These are phyloP conservation scores for Przewalskia tangutica DNA, from an alignment of 257 asterid species.

Conservation along the genomic window DNA sequence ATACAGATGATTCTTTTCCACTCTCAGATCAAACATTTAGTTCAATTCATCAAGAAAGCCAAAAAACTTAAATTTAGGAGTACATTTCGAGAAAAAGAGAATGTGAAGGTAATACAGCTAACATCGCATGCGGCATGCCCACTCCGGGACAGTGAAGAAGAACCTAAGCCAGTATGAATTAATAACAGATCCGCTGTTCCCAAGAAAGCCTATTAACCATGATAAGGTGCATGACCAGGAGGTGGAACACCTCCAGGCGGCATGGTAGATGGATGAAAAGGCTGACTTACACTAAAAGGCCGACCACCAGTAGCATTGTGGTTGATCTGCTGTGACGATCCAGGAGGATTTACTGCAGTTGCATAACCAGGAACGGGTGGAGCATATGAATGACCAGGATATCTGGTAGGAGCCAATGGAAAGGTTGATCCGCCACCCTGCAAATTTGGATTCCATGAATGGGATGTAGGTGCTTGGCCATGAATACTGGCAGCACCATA, in stretches of 20 bases:
- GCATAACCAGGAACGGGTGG: conserved; percentile 31
- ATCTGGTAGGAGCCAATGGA: conserved; percentile 24
- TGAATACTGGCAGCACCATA: conserved; percentile 20
- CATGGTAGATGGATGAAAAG: conserved; percentile 23
- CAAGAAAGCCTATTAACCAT: conserved; percentile 6
- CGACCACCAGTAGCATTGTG: conserved; percentile 12
- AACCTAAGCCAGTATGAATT: background rate
- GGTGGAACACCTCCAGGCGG: background rate
- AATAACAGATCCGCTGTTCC: background rate
- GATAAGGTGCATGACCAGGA: conserved; percentile 22
- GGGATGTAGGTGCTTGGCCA: conserved; percentile 23
- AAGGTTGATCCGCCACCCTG: conserved; percentile 26
- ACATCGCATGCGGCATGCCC: background rate
- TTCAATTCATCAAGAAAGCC: background rate
- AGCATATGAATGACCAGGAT: conserved; percentile 35
- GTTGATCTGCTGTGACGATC: background rate
- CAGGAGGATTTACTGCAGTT: conserved; percentile 19
- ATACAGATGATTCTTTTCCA: background rate
- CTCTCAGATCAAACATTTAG: background rate
- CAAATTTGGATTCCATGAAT: conserved; percentile 34
- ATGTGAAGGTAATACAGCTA: background rate
- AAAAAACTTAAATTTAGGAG: background rate
- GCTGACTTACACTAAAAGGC: conserved; percentile 26
- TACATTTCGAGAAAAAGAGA: background rate
- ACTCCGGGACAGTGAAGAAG: background rate